Base-by-base conservation (phyloP, 257 asterid genomes). In the Anisodus tanguticus region DNA sequence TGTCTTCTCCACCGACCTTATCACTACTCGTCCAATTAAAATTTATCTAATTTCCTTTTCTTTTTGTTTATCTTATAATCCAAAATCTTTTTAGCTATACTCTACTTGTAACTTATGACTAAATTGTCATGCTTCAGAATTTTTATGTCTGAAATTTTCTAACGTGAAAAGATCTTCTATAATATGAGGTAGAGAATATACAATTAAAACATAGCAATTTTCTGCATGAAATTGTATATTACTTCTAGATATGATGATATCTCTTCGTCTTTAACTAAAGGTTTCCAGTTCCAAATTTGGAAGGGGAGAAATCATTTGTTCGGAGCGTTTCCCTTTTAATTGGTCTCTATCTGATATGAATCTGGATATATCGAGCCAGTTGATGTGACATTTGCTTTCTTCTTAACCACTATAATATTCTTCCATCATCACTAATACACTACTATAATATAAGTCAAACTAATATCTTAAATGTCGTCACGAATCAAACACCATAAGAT, bases 1-100 rank as follows among this genome's bases (percentile, higher is more conserved):
- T 43, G 54, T 4, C 55, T 17, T 70, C 79, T 70, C 39, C 79
- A 74, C 80, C 60, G 60, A 49, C 80, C 80, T 74, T 47, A 47
- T 74, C 80, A 74, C 43, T 19, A 47, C 60, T 49, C 49, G 12
- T 19, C 60, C 80, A 49, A 47, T 74, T 74, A 74, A 74, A 74
- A 49, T 47, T 74, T 74, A 74, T 19, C 60, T 74, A 19, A 74
- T 12, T 49, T 19, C 3, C 17, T 47, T 15, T 5, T 47, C 5
- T 47, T 47, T 43, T 5, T 45, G 2, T 71, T 45, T 19, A 9
- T 45, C 0, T 74, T 47, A 47, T 47, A 12, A 47, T 47, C 80
- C 80, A 47, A 45, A 72, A 6, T 19, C 31, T 8, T 2, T 72
- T 72, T 19, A 11, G 57, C 43, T 9, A 0, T 0, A 49, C 60